Base-by-base conservation (phyloP, 257 asterid genomes). In the Hygrophila difformis region DNA sequence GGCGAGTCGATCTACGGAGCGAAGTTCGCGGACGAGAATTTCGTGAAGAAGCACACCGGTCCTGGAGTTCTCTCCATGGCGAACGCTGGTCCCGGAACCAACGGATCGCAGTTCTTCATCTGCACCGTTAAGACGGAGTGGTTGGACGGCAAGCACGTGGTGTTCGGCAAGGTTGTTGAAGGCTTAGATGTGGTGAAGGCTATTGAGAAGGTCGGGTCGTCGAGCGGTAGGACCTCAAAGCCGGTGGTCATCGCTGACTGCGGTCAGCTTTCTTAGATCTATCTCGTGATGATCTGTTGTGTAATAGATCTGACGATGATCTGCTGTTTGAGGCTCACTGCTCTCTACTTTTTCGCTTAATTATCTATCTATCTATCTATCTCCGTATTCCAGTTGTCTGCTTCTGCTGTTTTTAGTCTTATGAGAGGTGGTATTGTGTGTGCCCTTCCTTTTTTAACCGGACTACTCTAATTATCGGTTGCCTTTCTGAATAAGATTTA, bases 111-210 rank as follows among this genome's bases (percentile, higher is more conserved):
- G 70, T 81, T 77, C 42, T 81, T 81, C 62, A 39, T 77, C 61
- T 81, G 84, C 37, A 81, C 87, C 0, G 84, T 77, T 3, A 77
- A 71, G 65, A 74, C 87, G 0, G 77, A 69, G 68, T 81, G 93
- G 87, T 81, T 81, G 1, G 79, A 81, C 9, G 84, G 87, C 0
- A 81, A 81, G 66, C 93, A 81, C 57, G 93, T 81, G 14, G 93
- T 81, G 68, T 81, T 81, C 20, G 93, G 93, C 0, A 74, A 74
- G 47, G 93, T 81, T 7, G 70, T 72, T 1, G 87, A 77, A 6
- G 81, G 87, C 0, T 1, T 41, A 23, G 84, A 81, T 19, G 58
- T 74, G n/a, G 76, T 81, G 47, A 77, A 69, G 73, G 70, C 65
- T 52, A 69, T 72, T 17, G 93, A 81, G 73, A 73, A 61, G 65